Evolutionary conservation across 2,329 filamentous ascomycete genomes (phyloP).

Genomic region (Dothideomycetes sp.): DNA sequence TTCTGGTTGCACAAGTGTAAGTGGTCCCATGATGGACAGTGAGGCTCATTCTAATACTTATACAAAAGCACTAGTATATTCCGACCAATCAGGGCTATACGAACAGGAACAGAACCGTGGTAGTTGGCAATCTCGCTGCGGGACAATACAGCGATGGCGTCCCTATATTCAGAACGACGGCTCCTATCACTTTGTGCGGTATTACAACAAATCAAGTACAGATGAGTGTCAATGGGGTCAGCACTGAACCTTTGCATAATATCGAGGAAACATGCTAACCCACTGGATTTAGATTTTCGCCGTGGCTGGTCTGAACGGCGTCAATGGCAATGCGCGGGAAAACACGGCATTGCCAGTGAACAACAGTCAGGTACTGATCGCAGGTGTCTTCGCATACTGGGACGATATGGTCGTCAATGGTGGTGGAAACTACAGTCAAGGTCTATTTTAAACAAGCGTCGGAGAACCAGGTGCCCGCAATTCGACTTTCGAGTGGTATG

Average conservation of each 20-base stretch:
- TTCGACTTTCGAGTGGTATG: not conserved
- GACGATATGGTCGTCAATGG: not conserved
- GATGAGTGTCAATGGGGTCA: slow-evolving; percentile 1
- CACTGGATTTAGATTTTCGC: not conserved
- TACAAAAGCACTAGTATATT: not conserved
- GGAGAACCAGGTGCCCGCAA: too few relatives aligned
- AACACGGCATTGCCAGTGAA: not conserved
- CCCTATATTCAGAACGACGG: not conserved
- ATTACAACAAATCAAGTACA: not conserved
- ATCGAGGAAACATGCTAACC: too few relatives aligned
- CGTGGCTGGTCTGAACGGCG: not conserved
- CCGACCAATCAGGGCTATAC: not conserved
- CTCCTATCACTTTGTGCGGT: not conserved
- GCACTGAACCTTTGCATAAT: too few relatives aligned
- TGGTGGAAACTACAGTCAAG: not conserved
- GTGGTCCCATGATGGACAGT: not conserved
- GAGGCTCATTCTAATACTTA: not conserved
- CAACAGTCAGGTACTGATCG: not conserved
- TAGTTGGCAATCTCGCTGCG: too few relatives aligned
- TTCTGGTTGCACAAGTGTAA: not conserved
- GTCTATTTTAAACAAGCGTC: not conserved
- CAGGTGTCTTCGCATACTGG: not conserved
- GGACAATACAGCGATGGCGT: too few relatives aligned
- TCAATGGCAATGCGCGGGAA: not conserved
- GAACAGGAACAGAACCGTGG: too few relatives aligned